These are phyloP conservation scores for Aspergillus jensenii DNA, from an alignment of 2,329 filamentous ascomycete genomes.

Conservation along the genomic window DNA sequence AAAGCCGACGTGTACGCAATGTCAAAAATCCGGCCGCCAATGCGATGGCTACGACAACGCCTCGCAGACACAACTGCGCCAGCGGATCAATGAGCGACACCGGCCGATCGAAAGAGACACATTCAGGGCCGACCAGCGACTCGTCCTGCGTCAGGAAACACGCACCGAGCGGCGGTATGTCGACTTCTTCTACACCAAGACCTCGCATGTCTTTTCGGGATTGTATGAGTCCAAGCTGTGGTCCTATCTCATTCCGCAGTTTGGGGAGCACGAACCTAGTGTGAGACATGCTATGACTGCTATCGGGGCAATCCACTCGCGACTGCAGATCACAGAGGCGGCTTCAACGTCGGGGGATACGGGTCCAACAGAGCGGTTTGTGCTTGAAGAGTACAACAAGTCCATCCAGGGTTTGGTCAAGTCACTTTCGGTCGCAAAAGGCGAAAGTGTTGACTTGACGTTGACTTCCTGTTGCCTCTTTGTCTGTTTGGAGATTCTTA, in stretches of 20 bases:
- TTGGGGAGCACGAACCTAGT: constrained; percentile 47
- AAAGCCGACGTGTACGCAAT: constrained; percentile 55
- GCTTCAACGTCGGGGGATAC: constrained; percentile 8
- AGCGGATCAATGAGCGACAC: constrained; percentile 4
- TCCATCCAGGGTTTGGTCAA: constrained; percentile 44
- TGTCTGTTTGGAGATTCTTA: constrained; percentile 23
- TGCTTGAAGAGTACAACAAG: constrained; percentile 50
- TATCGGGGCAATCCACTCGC: constrained; percentile 51
- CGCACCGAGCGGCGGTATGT: constrained; percentile 38
- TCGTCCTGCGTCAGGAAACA: constrained; percentile 24
- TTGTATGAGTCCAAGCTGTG: constrained; percentile 36
- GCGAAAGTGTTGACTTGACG: constrained; percentile 9
- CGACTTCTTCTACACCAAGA: constrained; percentile 43
- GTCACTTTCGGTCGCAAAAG: constrained; percentile 21
- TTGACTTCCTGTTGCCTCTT: constrained; percentile 24
- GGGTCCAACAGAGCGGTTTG: constrained; percentile 31
- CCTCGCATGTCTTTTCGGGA: constrained; percentile 44
- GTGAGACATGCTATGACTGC: constrained; percentile 53
- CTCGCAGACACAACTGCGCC: constrained; percentile 15
- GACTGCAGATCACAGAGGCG: constrained; percentile 2
- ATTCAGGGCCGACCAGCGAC: constrained; percentile 14
- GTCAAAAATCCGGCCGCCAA: constrained; percentile 54
- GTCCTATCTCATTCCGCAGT: constrained; percentile 45
- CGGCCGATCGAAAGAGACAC: not conserved
- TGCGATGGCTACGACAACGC: constrained; percentile 55